Base-by-base conservation (phyloP, 805 yeast species). In the Metschnikowia shivogae region DNA sequence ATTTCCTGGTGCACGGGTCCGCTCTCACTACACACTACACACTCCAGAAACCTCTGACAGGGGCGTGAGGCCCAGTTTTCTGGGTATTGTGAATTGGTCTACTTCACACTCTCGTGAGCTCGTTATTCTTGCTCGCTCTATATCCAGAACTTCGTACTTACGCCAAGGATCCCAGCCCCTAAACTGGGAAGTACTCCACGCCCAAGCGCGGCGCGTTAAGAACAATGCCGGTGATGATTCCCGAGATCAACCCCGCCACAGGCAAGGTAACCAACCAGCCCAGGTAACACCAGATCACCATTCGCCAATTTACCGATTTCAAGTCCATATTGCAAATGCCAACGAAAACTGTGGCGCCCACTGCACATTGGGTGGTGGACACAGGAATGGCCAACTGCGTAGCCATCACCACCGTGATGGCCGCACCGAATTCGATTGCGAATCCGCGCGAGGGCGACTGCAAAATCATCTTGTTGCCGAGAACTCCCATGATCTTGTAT, bases 381-480 rank as follows among this genome's bases (percentile, higher is more conserved):
- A 84, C 78, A 37, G 92, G 92, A 51, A 84, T 80, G 5, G 74
- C 69, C 50, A 84, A 72, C 62, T 82, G 84, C 5, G 92, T 79
- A 27, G 92, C 90, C 79, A 85, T 76, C 36, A 82, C 82, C 8
- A 82, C 78, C 6, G 92, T 84, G 43, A 82, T 65, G 34, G 90
- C 90, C 49, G 90, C 87, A 48, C 89, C 90, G 34, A 84, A 68
- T 66, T 84, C 92, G 59, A 84, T 80, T 10, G 86, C 68, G 58
- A 83, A 85, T 10, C 92, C 92, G 65, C 92, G 73, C 3, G 89
- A 73, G 39, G 92, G 92, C 0, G 89, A 82, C 68, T 83, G 89
- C 55, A 82, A 70, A 44, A 84, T 84, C 64, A 84, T 65, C 61
- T 80, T 81, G 70, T 84, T 84, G 58, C 92, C 92, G 64, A 84